Percentiles rank a stretch among this genome's conserved stretches.
Conservation (phyloP, 208 protist genomes). For the Jaenimonas drosophilae region DNA sequence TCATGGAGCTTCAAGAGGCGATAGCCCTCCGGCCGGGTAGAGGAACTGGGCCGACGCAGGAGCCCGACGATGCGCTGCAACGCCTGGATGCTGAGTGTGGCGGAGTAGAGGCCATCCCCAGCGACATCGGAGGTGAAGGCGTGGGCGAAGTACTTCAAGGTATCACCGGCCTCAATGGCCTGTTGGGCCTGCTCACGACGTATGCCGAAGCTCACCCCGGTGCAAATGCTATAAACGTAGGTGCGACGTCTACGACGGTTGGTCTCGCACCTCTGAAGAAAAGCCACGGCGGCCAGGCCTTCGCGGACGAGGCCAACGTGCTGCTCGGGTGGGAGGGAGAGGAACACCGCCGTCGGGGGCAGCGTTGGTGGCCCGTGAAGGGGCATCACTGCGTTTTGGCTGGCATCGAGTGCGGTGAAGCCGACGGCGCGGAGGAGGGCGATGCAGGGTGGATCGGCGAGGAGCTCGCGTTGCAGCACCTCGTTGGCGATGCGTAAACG, state of each 20-base stretch:
- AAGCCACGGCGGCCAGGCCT: too few species aligned
- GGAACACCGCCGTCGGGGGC: neutral
- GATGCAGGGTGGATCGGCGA: conserved; percentile 27
- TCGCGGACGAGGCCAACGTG: too few species aligned
- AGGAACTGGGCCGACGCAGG: neutral
- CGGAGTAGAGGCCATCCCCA: conserved; percentile 44
- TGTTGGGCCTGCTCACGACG: conserved; percentile 1
- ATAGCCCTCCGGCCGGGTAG: neutral
- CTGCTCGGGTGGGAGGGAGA: too few species aligned
- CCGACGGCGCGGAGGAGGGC: conserved; percentile 30
- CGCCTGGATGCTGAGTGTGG: conserved; percentile 7
- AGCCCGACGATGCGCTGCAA: conserved; percentile 7
- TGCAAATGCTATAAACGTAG: neutral
- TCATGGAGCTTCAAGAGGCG: conserved; percentile 17
- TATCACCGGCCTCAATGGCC: neutral
- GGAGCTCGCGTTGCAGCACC: conserved; percentile 24
- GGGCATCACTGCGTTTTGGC: neutral
- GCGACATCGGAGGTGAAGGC: conserved; percentile 49
- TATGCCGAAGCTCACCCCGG: neutral
- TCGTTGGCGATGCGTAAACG: conserved; percentile 30
- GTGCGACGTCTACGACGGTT: neutral
- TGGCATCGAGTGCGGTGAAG: conserved; percentile 12
- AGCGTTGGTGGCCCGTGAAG: neutral
- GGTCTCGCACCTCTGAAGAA: neutral
- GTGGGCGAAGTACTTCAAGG: conserved; percentile 16